Evolutionary conservation across 768 basidiomycete genomes (phyloP), one percentile per base, ranked within the genome.

Genomic region (Pleurotus pulmonarius): DNA sequence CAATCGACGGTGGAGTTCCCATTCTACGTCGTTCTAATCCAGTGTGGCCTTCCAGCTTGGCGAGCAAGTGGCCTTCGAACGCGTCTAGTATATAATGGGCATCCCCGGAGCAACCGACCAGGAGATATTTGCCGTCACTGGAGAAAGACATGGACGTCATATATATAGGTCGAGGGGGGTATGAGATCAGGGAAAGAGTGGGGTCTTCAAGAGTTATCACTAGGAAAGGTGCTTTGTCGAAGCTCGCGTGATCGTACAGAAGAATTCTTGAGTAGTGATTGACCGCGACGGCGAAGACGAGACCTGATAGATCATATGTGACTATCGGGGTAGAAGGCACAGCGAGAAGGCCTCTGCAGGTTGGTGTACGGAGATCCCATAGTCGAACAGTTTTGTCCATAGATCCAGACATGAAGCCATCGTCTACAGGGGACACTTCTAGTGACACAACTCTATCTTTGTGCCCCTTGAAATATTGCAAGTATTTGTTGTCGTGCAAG

Each of bases 381-480:
- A 98, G 73, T 24, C 96, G 85, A 16, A 98, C 95, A 1, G 94
- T 98, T 65, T 88, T 92, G 75, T 99, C 97, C 68, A 92, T 75
- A 0, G 95, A 92, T 2, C 87, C 91, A 9, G 96, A 97, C 81
- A 99, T 88, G 75, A 99, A 98, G 1, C 90, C 90, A 65, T 98
- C 95, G 65, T 98, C 92, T 1, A 89, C 79, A 1, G 97, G 97
- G 0, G 91, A 93, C 56, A 98, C 85, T 67, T 95, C 90, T 9
- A 99, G 75, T 0, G 95, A 96, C 34, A 90, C 81, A 2, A 99
- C 97, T 56, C 87, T 82, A 37, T 81, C 89, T 61, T 86, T 94
- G 75, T 99, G 97, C 0, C 97, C 97, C 64, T 85, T 88, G 78
- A 97, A 98, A 74, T 99, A 99, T 61, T 89, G 85, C 29, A 98